Evolutionary conservation across 202 grass and related monocot species (phyloP), one percentile per base, ranked within the genome.

Genomic region (Hordeum pubiflorum): DNA sequence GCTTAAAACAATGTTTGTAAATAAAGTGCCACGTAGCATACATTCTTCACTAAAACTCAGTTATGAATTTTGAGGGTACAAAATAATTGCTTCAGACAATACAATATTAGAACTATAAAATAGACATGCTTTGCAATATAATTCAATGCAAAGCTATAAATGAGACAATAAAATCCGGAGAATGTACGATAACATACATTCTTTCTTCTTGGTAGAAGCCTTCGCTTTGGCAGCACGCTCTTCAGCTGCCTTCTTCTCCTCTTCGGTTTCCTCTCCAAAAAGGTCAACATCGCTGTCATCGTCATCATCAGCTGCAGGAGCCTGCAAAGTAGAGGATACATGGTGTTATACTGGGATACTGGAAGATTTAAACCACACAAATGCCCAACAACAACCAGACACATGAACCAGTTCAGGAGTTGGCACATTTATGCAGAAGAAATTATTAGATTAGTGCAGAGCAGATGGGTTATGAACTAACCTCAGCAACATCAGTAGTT

Each of bases 231-330:
- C 94, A 71, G 94, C 94, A 64, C 88, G 94, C 59, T 89, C 89
- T 72, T 92, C 94, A 87, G 91, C 89, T 77, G 94, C 94, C 84
- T 91, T 91, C 84, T 94, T 97, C 87, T 97, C 92, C 73, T 97
- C 94, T 77, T 97, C 94, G 14, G 94, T 97, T 69, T 97, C 94
- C 84, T 97, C 94, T 24, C 94, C 94, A 17, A 97, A 94, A 58
- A 97, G 88, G 84, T 97, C 94, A 48, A 97, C 81, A 18, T 93
- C 94, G 0, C 91, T 88, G 0, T 82, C 94, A 0, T 94, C 94
- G 0, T 97, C 86, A 0, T 92, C 91, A 13, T 86, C 91, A 79
- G 72, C 89, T 73, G 75, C 88, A 17, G 90, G 69, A 59, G 88
- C 86, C 94, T 97, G 85, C n/a, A 72, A 62, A 71, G 66, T 17